phyloP scores from a whole-genome alignment of 139 green algal genomes.

The Picochlorum sp. region DNA sequence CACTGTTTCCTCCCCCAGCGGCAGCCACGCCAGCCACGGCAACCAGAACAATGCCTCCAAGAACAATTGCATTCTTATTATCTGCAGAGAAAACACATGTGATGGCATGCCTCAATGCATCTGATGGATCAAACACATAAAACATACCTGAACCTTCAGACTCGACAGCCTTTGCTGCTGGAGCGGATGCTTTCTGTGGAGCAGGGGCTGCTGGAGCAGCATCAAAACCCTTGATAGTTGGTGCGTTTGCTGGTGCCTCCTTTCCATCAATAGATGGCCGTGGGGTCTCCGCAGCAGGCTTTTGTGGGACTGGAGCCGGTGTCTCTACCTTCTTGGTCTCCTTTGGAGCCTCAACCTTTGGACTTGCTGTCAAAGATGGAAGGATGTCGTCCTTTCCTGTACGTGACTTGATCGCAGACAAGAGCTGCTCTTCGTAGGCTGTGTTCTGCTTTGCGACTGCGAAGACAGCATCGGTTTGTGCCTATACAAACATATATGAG shows the following conservation, averaged over 20 bases:
- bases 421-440: conserved; percentile 6
- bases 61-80: conserved; percentile 18
- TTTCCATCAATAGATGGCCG: conserved; percentile 1
- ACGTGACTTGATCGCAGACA: conserved; percentile 6
- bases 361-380: neutral
- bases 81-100: conserved; percentile 9
- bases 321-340: neutral
- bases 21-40: conserved; percentile 15
- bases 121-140: neutral
- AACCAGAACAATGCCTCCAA: conserved; percentile 13
- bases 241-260: neutral
- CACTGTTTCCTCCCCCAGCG: neutral
- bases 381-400: conserved; percentile 7
- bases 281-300: conserved; percentile 1
- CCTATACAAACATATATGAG: too few relatives aligned
- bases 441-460: neutral
- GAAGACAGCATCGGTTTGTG: too few relatives aligned
- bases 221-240: neutral
- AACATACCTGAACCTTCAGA: neutral
- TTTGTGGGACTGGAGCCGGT: neutral
- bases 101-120: neutral
- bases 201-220: conserved; percentile 8
- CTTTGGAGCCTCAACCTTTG: conserved; percentile 6
- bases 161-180: neutral
- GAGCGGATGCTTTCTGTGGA: neutral